Base-by-base conservation (phyloP, 331 rosid genomes). In the Quercus tomentella region DNA sequence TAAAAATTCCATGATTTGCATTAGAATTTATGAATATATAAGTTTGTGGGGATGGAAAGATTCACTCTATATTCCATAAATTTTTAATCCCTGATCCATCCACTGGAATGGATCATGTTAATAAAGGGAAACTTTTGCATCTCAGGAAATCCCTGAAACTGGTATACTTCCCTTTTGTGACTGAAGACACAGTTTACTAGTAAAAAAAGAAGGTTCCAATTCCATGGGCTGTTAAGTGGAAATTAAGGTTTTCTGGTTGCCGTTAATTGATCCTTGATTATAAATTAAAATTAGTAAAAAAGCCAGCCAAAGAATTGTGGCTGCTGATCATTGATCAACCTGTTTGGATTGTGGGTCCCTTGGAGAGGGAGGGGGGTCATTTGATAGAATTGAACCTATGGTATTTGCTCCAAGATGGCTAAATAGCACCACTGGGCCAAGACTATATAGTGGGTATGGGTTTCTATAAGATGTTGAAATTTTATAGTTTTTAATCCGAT, bases 81-180 rank as follows among this genome's bases (percentile, higher is more conserved):
- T 49, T 49, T 49, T 49, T 49, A 11, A 70, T 31, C 5, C 25
- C 26, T 14, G 65, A 56, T 72, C 52, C 75, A 33, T 68, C 52
- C 61, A 15, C 58, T 66, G 49, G 69, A 51, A 74, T 70, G 65
- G 79, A 70, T 76, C 54, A 25, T 68, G 63, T 45, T 51, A 18
- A 45, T 45, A 31, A 49, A 72, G 68, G 76, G 31, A 75, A 70
- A 33, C 20, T 56, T 63, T 56, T 70, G 71, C 12, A 45, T 78
- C 77, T 72, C 17, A 54, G 56, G 15, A 56, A 49, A 57, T 26
- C 69, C 18, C 22, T 20, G 56, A 69, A 61, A 58, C 68, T 45
- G 25, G 76, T 52, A 43, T 75, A 60, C 72, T 41, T 37, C 43
- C 49, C 63, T 70, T 43, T 51, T 63, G n/a, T 77, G 65, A 35